Conservation (phyloP, 352 stramenopile species). For the Thraustochytrium striatum region DNA sequence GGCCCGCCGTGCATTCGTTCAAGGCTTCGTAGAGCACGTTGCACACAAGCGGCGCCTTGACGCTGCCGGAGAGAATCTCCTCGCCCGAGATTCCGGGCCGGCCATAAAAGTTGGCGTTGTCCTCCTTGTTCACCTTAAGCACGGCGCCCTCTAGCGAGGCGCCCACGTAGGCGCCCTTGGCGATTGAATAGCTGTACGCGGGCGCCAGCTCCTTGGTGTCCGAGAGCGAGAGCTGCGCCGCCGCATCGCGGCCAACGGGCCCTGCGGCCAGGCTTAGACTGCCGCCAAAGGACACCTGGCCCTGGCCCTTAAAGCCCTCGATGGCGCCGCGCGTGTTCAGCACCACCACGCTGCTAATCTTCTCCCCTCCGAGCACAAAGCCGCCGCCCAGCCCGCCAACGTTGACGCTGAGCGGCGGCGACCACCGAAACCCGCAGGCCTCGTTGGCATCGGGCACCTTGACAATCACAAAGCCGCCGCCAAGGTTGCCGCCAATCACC, state of each 20-base stretch:
- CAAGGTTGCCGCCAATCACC: constrained; percentile 35
- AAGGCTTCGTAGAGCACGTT: constrained; percentile 70
- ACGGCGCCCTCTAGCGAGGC: constrained; percentile 19
- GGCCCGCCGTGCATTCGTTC: constrained; percentile 65
- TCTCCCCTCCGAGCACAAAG: constrained; percentile 12
- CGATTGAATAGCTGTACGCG: constrained; percentile 26
- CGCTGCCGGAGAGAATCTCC: constrained; percentile 66
- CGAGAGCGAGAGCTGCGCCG: not conserved
- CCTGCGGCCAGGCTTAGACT: constrained; percentile 8
- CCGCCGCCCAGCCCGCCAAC: constrained; percentile 11
- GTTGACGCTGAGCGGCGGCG: not conserved
- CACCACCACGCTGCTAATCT: constrained; percentile 42
- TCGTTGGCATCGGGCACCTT: not conserved
- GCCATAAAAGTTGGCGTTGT: constrained; percentile 34
- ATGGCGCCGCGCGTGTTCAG: constrained; percentile 18
- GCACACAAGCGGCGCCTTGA: constrained; percentile 64
- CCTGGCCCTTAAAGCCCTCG: constrained; percentile 11
- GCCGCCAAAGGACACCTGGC: constrained; percentile 30
- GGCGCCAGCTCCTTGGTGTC: constrained; percentile 11
- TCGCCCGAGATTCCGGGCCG: constrained; percentile 41
- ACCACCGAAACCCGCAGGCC: constrained; percentile 1
- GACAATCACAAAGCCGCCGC: constrained; percentile 20
- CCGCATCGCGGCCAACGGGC: constrained; percentile 6
- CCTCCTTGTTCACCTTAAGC: not conserved
- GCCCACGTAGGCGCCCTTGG: constrained; percentile 30